Evolutionary conservation across 208 protist species (phyloP), one percentile per base, ranked within the genome.

Genomic region (Crithidia expoeki): DNA sequence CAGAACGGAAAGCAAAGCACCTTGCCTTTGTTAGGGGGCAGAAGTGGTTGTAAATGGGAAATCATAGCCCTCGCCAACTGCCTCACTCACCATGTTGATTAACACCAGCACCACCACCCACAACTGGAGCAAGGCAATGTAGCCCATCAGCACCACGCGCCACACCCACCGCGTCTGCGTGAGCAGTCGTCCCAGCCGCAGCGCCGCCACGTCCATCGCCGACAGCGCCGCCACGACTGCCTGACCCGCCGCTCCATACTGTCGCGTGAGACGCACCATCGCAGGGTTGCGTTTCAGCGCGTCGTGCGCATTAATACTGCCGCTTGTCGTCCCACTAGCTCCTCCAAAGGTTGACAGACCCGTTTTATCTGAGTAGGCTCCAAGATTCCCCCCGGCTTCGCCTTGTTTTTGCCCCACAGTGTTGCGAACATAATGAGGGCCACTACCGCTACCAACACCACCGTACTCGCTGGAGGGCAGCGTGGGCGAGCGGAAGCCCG

Each of bases 71-170:
- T 38, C 12, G 4, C 0, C 44, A 1, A 17, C 40, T 19, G 49
- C 33, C 21, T 71, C 73, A 11, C 61, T 28, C 14, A 30, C 67
- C 46, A 74, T n/a, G 32, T 62, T 74, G 12, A 51, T 59, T 19
- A 79, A 14, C 17, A 79, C 38, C 23, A 74, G 53, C 47, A 80
- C 36, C 23, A 85, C 7, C 33, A 89, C 60, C 81, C 80, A 82
- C 28, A 83, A 42, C 49, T 92, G 86, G 33, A 92, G 63, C 33
- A 85, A 73, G 6, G 65, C 12, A n/a, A 92, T 64, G 56, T 92
- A 92, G 25, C 76, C 30, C 52, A 77, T 71, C 25, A 76, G 32
- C 11, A 52, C n/a, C 28, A 92, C 68, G 12, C 86, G 83, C 38
- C 77, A 62, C 32, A 83, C 25, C 50, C 78, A 73, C 28, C 52